phyloP scores from a whole-genome alignment of 2,329 filamentous ascomycete genomes.

The Phialophora chinensis region DNA sequence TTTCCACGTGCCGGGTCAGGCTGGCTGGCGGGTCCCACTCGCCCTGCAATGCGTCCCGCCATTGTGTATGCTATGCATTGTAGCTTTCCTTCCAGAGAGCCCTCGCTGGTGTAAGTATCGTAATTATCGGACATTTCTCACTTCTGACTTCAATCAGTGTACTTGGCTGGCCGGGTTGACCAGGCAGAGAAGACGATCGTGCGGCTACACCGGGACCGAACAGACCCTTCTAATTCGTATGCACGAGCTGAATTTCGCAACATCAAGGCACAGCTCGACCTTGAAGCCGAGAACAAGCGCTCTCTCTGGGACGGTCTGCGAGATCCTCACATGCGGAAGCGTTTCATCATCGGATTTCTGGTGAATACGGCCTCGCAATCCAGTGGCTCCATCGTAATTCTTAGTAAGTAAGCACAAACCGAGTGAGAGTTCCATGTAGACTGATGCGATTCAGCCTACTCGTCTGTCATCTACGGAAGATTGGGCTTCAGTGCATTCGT shows the following conservation, averaged over 20 bases:
- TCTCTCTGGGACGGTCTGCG: too few relatives aligned
- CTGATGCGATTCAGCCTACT: conserved; percentile 5
- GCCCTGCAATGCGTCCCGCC: conserved; percentile 18
- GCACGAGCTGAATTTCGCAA: conserved; percentile 13
- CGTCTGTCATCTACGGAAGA: conserved; percentile 3
- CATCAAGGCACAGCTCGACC: conserved; percentile 18
- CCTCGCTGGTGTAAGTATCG: conserved; percentile 30
- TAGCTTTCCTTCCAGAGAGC: conserved; percentile 17
- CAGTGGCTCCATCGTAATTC: conserved; percentile 11
- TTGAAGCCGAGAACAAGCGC: conserved; percentile 6
- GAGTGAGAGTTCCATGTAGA: background rate
- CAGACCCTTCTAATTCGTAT: conserved; percentile 1
- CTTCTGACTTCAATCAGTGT: background rate
- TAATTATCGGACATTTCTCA: too few relatives aligned
- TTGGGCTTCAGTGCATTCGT: conserved; percentile 9
- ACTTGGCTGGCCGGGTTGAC: conserved; percentile 4
- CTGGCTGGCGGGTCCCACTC: conserved; percentile 24
- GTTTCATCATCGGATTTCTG: conserved; percentile 15
- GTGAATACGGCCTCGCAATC: conserved; percentile 1
- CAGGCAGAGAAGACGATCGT: conserved; percentile 6
- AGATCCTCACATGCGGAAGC: conserved; percentile 6
- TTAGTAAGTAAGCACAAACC: background rate
- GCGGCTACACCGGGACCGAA: conserved; percentile 12
- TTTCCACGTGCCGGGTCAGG: conserved; percentile 16
- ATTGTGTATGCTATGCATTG: conserved; percentile 9